Base-by-base conservation (phyloP, 305 asterid species). In the Ajuga reptans region DNA sequence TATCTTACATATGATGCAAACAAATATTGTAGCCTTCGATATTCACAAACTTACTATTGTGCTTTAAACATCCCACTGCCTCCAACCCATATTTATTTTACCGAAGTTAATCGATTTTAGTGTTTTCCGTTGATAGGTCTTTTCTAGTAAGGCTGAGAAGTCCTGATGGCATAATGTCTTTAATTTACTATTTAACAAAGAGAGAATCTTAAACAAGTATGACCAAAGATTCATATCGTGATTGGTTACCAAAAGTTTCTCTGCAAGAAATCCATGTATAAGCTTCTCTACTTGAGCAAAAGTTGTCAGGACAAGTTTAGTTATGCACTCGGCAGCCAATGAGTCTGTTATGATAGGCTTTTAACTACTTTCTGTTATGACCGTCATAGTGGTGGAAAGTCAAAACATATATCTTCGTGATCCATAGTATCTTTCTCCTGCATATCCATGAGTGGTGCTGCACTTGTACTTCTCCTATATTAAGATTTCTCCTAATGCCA, bases 191-290 rank as follows among this genome's bases (percentile, higher is more conserved):
- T 41, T 6, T 24, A 18, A 61, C 67, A 24, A 24, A 37, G 39
- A 64, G 50, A 39, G 47, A 46, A 72, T 57, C 52, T 58, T 60
- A n/a, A 16, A 56, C 29, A 68, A 68, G 62, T 68, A 59, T 61
- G 62, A 54, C 29, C 34, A 45, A 56, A 54, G 39, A 15, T 15
- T 17, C 12, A 42, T 31, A 6, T 33, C 12, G 34, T 24, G 46
- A 36, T 62, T 16, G 9, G 56, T 21, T 47, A 57, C 37, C 47
- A 52, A 15, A 45, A 11, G 9, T 5, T 52, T 15, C 6, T n/a
- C n/a, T 55, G 65, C 8, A 50, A 47, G 55, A 66, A 50, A 33
- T 43, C 53, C 41, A n/a, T 54, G 54, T 65, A 27, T 49, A 5
- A 60, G 29, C 12, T 12, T 41, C 53, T 46, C 12, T 21, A 36